phyloP scores from a whole-genome alignment of 176 grass and related monocot species.

The Phragmites australis region DNA sequence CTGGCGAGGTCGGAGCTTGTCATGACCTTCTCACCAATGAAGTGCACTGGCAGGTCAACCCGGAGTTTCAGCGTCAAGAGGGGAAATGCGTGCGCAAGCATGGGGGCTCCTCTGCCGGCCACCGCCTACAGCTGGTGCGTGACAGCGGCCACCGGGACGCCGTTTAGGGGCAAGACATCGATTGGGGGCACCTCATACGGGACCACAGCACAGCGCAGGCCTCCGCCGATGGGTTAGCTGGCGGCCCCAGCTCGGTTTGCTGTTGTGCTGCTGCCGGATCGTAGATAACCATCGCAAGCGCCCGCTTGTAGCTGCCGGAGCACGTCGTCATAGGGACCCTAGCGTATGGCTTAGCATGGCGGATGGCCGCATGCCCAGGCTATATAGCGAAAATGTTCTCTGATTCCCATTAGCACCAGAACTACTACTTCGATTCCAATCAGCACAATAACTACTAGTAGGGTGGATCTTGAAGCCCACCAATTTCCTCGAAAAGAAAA shows the following conservation, averaged over 20 bases:
- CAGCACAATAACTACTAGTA: neutral
- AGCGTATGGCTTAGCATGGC: neutral
- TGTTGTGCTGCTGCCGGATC: neutral
- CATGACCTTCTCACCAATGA: conserved; percentile 1
- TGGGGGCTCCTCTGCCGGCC: neutral
- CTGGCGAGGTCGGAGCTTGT: neutral
- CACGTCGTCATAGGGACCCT: neutral
- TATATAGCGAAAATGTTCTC: neutral
- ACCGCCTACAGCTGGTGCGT: no score
- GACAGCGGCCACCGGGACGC: neutral
- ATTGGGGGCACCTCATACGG: neutral
- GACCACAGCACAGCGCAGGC: neutral
- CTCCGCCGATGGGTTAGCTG: neutral
- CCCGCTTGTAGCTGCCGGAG: neutral
- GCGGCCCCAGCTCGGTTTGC: neutral
- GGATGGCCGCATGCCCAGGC: neutral
- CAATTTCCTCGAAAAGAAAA: neutral
- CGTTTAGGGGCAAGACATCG: neutral
- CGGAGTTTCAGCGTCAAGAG: neutral
- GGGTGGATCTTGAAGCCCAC: neutral
- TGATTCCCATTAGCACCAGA: neutral
- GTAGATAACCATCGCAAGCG: neutral
- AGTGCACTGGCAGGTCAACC: neutral
- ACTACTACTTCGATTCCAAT: neutral
- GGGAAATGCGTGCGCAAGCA: neutral